These are phyloP conservation scores for Tubosaeta brunneosetosa DNA, from an alignment of 768 basidiomycete genomes.

Conservation along the genomic window DNA sequence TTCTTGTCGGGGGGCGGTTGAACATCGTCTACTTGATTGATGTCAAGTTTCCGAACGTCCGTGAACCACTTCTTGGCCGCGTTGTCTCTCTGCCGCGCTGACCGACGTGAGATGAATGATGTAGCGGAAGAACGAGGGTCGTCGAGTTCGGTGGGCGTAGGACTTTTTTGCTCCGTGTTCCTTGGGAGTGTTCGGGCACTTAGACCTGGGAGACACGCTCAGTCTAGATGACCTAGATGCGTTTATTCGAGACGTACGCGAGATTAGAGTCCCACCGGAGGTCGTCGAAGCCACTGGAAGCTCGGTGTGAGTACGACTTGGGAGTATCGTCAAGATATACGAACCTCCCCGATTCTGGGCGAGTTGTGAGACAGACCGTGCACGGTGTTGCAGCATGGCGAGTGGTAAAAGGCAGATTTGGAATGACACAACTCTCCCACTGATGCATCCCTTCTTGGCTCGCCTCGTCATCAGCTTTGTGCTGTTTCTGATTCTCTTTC, in stretches of 20 bases:
- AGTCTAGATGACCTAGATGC: not conserved
- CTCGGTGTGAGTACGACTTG: conserved; percentile 2
- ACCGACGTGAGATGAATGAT: conserved; percentile 20
- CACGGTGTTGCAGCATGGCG: conserved; percentile 18
- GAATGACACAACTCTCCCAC: conserved; percentile 18
- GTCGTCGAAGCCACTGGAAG: not conserved
- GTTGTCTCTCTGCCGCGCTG: conserved; percentile 20
- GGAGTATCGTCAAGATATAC: not conserved
- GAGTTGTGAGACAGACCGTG: conserved; percentile 7
- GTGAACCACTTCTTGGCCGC: conserved; percentile 24
- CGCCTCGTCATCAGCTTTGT: conserved; percentile 65
- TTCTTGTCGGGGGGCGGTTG: conserved; percentile 3
- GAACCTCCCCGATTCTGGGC: not conserved
- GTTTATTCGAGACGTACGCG: conserved; percentile 18
- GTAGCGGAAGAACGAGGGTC: conserved; percentile 6
- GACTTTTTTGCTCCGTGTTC: conserved; percentile 2
- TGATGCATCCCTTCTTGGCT: conserved; percentile 49
- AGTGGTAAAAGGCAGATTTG: conserved; percentile 3
- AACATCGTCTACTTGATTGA: conserved; percentile 1
- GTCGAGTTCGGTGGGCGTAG: not conserved
- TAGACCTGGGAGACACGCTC: conserved; percentile 7
- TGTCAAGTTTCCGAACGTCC: conserved; percentile 17
- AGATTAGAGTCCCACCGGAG: conserved; percentile 10
- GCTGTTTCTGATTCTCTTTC: conserved; percentile 74
- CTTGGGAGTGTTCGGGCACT: conserved; percentile 9